Evolutionary conservation across 129 eudicot species (phyloP), one percentile per base, ranked within the genome.

Genomic region (Dittrichia graveolens): DNA sequence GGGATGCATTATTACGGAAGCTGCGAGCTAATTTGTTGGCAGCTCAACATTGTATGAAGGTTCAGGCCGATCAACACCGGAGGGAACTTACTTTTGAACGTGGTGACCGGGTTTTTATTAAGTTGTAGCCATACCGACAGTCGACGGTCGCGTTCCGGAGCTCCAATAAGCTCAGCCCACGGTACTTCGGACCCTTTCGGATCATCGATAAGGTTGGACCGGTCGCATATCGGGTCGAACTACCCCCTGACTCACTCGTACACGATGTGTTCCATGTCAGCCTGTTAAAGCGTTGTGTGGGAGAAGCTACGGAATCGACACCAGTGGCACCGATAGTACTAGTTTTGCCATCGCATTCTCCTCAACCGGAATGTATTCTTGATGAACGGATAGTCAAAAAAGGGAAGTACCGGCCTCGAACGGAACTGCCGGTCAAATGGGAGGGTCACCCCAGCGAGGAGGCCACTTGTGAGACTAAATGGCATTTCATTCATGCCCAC

Each of bases 401-500:
- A 53, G 70, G 70, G 1, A 60, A 60, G 8, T 24, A 60, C 43
- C 44, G 66, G 2, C 66, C 66, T 3, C 35, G 35, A 6, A 60
- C 66, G 0, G 66, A 60, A 3, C 15, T 65, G 14, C 14, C 41
- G 3, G 53, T 65, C 5, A 65, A 65, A 10, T 65, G 70, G 70
- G 2, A 7, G n/a, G 70, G 70, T 40, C 37, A n/a, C 7, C n/a
- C 52, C 1, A 15, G 7, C 15, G 70, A 65, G 14, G 70, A 65
- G 38, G 70, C 70, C 15, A 65, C 70, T 1, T 65, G 70, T 53
- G 70, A 65, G 3, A 65, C 49, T 14, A 65, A 65, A 6, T 45
- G 70, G 70, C 14, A 38, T 6, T 65, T 40, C 53, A 6, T 18
- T 15, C 49, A 14, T 4, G 53, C 70, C 3, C 41, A 65, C 14